A percentile compares a stretch with the other conserved stretches of the same genome.
phyloP scores from a whole-genome alignment of 345 rosid genomes.

The Camelina sativa region DNA sequence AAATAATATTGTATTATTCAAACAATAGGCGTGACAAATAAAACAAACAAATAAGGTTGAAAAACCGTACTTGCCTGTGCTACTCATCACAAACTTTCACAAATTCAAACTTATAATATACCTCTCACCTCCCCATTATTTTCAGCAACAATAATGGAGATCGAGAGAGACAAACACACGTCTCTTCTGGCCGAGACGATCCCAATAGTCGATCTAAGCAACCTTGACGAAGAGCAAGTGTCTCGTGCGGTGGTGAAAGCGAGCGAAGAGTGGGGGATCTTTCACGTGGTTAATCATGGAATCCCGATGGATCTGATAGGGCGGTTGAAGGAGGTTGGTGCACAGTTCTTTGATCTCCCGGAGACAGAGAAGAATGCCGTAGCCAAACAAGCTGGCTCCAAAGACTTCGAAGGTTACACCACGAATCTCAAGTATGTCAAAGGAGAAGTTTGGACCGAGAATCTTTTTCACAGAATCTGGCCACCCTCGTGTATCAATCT shows the following conservation, averaged over 20 bases:
- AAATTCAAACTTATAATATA: too few relatives aligned
- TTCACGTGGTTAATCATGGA: conserved; percentile 52
- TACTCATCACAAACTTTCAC: not conserved
- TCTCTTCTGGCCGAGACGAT: conserved; percentile 28
- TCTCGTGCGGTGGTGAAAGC: conserved; percentile 47
- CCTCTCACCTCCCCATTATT: not conserved
- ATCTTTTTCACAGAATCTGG: conserved; percentile 75
- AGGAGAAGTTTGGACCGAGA: conserved; percentile 66
- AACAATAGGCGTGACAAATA: too few relatives aligned
- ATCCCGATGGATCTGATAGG: conserved; percentile 48
- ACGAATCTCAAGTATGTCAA: conserved; percentile 43
- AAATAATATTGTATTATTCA: not conserved
- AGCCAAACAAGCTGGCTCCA: conserved; percentile 47
- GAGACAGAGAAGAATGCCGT: conserved; percentile 57
- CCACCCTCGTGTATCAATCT: conserved; percentile 59
- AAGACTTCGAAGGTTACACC: conserved; percentile 61
- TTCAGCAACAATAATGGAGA: conserved; percentile 40
- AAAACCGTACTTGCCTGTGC: not conserved
- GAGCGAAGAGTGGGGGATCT: conserved; percentile 50
- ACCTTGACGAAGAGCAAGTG: conserved; percentile 31
- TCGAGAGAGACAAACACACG: conserved; percentile 47
- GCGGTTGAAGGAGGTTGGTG: conserved; percentile 56
- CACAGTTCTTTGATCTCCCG: conserved; percentile 65
- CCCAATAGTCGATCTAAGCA: conserved; percentile 48
- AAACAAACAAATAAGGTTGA: not conserved